Evolutionary conservation across 768 basidiomycete species (phyloP), one percentile per base, ranked within the genome.

Genomic region (Leccinum rimulosum): DNA sequence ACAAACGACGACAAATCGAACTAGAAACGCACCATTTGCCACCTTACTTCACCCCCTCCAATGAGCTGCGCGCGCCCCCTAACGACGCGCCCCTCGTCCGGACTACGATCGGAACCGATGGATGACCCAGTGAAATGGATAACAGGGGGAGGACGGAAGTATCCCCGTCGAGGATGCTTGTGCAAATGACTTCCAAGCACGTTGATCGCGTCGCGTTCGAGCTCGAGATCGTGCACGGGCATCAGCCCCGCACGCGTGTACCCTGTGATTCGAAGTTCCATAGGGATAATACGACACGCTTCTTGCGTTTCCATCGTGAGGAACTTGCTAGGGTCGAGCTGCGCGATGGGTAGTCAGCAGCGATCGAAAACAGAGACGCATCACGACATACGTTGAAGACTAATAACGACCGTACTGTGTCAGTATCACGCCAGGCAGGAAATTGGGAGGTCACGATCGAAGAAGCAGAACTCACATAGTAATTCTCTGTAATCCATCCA

Each of bases 401-500:
- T 69, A 1, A 31, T 17, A 19, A 36, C 6, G 15, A 15, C 36
- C 36, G 38, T 15, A 38, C 7, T 38, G 7, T 40, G 17, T 40
- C 40, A 40, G 40, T 10, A 40, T 48, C 12, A 48, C 22, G 12
- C 45, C 17, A 17, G 17, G 36, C n/a, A 27, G 7, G 15, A 53
- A 17, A 35, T 4, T 9, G 9, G 1, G 10, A 4, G 25, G 11
- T 38, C 11, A 22, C 28, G n/a, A 36, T 59, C 12, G 27, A 51
- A 45, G 27, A 51, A 45, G 30, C n/a, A 22, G 7, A 4, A 74
- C 83, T 68, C 63, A 84, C 84, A 65, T 8, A 85, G 66, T 3
- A 85, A 62, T 57, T 84, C 82, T 40, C 76, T 75, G 63, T 85
- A 85, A 61, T 84, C 82, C 69, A 85, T 72, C 83, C 83, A 85